A percentile compares a stretch with the other conserved stretches of the same genome.
These are phyloP conservation scores for Eurotiales sp. DNA, from an alignment of 2,329 filamentous ascomycete genomes.

Conservation along the genomic window DNA sequence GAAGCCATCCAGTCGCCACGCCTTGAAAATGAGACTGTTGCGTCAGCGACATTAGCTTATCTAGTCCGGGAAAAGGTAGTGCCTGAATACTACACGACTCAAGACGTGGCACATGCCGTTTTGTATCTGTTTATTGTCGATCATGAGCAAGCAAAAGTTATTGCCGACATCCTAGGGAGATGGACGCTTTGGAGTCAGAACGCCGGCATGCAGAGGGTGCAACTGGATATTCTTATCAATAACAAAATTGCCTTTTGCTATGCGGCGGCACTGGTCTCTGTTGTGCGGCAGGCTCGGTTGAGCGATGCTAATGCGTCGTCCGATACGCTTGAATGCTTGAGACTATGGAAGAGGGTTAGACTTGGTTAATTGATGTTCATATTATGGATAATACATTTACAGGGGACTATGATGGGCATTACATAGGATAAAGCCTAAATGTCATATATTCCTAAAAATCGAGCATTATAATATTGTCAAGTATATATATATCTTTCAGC, in stretches of 20 bases:
- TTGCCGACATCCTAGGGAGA: conserved; percentile 24
- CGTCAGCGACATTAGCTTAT: conserved; percentile 23
- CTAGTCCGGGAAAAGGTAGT: conserved; percentile 22
- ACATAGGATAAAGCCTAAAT: no score
- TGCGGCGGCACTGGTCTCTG: conserved; percentile 23
- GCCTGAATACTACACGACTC: conserved; percentile 21
- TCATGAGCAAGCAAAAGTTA: conserved; percentile 17
- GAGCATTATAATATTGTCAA: no score
- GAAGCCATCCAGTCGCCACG: conserved; percentile 25
- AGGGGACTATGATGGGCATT: no score
- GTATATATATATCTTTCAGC: no score
- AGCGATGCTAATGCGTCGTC: conserved; percentile 20
- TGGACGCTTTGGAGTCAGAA: conserved; percentile 25
- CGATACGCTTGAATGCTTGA: conserved; percentile 29
- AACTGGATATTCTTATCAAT: conserved; percentile 21
- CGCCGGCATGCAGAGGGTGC: conserved; percentile 25
- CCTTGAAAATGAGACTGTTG: conserved; percentile 22
- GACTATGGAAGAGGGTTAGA: conserved; percentile 27
- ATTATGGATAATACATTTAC: no score
- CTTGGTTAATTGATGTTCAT: conserved; percentile 18
- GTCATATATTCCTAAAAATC: no score
- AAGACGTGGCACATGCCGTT: conserved; percentile 22
- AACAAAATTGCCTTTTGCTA: conserved; percentile 25
- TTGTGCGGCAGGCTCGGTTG: conserved; percentile 19
- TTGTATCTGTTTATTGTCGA: conserved; percentile 28